A percentile compares a stretch with the other conserved stretches of the same genome.
phyloP scores from a whole-genome alignment of 108 stramenopile species.

The Fragilaria radians region DNA sequence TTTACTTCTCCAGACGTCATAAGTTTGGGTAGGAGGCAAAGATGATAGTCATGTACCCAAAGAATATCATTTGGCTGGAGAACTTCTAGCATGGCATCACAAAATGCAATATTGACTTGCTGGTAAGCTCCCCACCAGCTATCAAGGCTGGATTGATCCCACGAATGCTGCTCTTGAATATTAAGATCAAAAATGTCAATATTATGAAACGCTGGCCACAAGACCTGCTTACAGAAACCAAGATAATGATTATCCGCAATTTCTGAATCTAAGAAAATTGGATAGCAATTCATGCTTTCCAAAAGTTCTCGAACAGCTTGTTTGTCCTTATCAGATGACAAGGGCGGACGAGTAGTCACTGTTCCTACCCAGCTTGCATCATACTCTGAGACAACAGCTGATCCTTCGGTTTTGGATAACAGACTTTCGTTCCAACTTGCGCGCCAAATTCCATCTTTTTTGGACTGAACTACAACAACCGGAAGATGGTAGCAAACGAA shows the following conservation, averaged over 20 bases:
- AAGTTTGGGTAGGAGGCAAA: constrained; percentile 88
- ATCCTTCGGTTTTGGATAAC: constrained; percentile 84
- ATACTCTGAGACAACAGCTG: constrained; percentile 55
- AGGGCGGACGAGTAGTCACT: constrained; percentile 61
- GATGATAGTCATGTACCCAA: constrained; percentile 99
- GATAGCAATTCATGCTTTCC: constrained; percentile 87
- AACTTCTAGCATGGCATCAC: constrained; percentile 50
- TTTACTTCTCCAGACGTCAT: constrained; percentile 42
- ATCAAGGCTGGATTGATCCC: constrained; percentile 82
- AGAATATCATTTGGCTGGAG: constrained; percentile 65
- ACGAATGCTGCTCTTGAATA: constrained; percentile 30
- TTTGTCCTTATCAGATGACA: constrained; percentile 61
- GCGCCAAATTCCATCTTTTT: constrained; percentile 48
- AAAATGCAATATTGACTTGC: constrained; percentile 80
- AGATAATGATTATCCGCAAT: constrained; percentile 74
- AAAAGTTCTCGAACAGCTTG: constrained; percentile 65
- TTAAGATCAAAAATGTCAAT: constrained; percentile 87
- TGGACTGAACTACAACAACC: constrained; percentile 68
- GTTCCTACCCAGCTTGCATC: constrained; percentile 93
- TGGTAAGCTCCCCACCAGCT: constrained; percentile 88
- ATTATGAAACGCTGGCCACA: constrained; percentile 98
- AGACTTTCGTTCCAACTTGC: constrained; percentile 93
- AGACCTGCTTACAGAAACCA: constrained; percentile 95
- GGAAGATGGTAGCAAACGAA: constrained; percentile 97
- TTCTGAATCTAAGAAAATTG: constrained; percentile 80